Conservation (phyloP, 2,329 filamentous ascomycete species). For the Chalaropsis ovoidea region DNA sequence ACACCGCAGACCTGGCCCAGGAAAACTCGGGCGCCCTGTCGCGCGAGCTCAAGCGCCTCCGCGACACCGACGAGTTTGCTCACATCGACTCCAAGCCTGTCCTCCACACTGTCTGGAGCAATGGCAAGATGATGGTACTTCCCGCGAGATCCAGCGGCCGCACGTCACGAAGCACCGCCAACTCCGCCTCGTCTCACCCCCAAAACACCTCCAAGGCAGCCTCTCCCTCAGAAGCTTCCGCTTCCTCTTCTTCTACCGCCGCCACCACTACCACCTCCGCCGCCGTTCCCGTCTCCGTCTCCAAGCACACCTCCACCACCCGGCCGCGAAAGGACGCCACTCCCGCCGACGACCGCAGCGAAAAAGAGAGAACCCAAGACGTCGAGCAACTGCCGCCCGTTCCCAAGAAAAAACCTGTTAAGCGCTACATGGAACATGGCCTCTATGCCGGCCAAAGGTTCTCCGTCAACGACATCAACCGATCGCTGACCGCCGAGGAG, state of each 20-base stretch:
- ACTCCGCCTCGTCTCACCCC: not conserved
- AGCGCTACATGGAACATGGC: conserved; percentile 72
- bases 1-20: conserved; percentile 47
- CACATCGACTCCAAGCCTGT: conserved; percentile 50
- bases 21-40: conserved; percentile 40
- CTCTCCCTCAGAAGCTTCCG: not conserved
- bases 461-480: conserved; percentile 37
- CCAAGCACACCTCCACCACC: not conserved
- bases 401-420: conserved; percentile 42
- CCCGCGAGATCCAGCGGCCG: conserved; percentile 36
- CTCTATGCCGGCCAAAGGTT: conserved; percentile 74
- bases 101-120: conserved; percentile 52
- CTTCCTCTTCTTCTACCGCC: conserved; percentile 3
- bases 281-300: too few species aligned
- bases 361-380: conserved; percentile 29
- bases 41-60: conserved; percentile 50
- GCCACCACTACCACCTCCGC: too few species aligned
- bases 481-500: conserved; percentile 42
- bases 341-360: conserved; percentile 11
- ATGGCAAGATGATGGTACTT: conserved; percentile 48
- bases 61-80: conserved; percentile 53
- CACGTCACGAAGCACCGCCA: conserved; percentile 33
- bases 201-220: not conserved
- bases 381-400: conserved; percentile 35
- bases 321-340: conserved; percentile 25